phyloP scores from a whole-genome alignment of 2,329 filamentous ascomycete genomes.

The Podosphaera fusca region DNA sequence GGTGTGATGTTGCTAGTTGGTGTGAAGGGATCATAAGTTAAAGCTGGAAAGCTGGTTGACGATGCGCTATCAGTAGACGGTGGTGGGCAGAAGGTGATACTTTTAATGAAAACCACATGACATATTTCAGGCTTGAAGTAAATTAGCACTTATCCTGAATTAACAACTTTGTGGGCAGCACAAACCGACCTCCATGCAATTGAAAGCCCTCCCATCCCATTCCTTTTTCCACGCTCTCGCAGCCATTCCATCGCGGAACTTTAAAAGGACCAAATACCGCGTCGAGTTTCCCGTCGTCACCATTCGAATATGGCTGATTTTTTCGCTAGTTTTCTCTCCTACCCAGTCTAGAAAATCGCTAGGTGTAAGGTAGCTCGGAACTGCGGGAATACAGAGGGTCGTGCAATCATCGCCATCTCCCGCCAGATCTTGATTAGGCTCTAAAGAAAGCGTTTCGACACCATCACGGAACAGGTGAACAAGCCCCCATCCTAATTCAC shows the following conservation, averaged over 20 bases:
- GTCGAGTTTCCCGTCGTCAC: conserved; percentile 75
- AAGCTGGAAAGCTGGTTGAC: conserved; percentile 26
- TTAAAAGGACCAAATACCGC: conserved; percentile 87
- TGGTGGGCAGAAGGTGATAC: conserved; percentile 50
- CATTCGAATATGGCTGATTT: conserved; percentile 86
- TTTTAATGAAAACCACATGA: conserved; percentile 84
- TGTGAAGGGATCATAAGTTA: conserved; percentile 40
- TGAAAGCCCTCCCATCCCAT: conserved; percentile 87
- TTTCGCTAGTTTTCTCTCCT: conserved; percentile 62
- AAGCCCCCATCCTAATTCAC: conserved; percentile 72
- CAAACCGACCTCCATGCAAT: conserved; percentile 54
- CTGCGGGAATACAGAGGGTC: conserved; percentile 78
- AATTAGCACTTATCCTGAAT: conserved; percentile 5
- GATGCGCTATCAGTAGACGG: conserved; percentile 49
- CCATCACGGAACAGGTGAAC: conserved; percentile 83
- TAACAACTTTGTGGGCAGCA: background rate
- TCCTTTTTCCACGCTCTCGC: conserved; percentile 62
- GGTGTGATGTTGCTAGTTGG: conserved; percentile 25
- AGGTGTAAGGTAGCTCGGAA: conserved; percentile 81
- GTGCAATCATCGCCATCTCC: conserved; percentile 36
- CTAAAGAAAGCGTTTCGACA: conserved; percentile 43
- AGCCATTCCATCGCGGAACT: conserved; percentile 54
- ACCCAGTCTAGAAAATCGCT: conserved; percentile 81
- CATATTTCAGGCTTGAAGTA: conserved; percentile 57
- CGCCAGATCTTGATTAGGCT: conserved; percentile 18